Conservation (phyloP, 345 rosid genomes). For the Citrus sp. region DNA sequence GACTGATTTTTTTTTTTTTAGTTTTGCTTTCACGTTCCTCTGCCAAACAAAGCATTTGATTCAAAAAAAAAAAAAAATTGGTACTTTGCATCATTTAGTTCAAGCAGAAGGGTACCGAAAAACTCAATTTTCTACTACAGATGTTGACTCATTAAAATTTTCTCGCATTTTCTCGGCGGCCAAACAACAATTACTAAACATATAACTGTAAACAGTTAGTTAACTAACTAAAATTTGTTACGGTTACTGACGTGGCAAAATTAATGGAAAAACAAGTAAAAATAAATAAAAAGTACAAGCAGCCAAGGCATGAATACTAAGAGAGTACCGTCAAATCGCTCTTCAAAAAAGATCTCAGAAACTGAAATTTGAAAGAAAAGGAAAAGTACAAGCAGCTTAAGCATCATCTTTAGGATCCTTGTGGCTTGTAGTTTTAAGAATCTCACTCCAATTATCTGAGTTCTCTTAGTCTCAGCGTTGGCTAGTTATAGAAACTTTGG, state of each 20-base stretch:
- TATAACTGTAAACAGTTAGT: not conserved
- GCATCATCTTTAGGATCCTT: not conserved
- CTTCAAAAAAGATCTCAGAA: constrained; percentile 2
- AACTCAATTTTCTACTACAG: not conserved
- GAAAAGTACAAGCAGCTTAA: constrained; percentile 8
- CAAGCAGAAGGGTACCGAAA: not conserved
- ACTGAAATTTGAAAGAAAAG: not conserved
- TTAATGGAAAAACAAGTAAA: not conserved
- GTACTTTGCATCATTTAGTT: not conserved
- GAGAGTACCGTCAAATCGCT: constrained; percentile 5
- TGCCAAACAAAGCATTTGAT: not conserved
- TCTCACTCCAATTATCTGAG: no score
- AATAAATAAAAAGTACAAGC: not conserved
- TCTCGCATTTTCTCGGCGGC: not conserved
- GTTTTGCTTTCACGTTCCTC: not conserved
- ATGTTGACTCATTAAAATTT: not conserved
- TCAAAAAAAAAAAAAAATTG: not conserved
- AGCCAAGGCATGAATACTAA: not conserved
- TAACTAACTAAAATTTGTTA: not conserved
- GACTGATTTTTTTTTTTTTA: not conserved
- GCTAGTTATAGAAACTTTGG: not conserved
- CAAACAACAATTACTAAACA: not conserved
- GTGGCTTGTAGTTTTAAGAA: no score
- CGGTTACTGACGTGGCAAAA: not conserved
- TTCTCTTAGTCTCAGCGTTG: no score